Percentiles rank a stretch among this genome's conserved stretches.
phyloP scores from a whole-genome alignment of 2,329 filamentous ascomycete species.

The Plenodomus biglobosus region DNA sequence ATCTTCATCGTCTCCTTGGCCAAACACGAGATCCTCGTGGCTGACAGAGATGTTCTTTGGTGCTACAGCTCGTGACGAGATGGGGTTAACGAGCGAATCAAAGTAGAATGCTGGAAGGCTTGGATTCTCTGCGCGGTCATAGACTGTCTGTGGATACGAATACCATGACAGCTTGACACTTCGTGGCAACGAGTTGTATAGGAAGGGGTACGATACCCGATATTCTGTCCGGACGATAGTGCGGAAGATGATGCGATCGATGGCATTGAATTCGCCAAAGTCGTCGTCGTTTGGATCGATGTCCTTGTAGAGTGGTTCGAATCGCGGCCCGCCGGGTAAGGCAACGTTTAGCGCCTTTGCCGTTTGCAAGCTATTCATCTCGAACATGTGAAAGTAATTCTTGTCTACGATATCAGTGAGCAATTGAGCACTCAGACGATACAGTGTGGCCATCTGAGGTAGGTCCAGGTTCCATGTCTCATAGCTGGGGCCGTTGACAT shows the following conservation, averaged over 20 bases:
- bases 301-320: constrained; percentile 97
- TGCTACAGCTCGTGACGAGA: constrained; percentile 90
- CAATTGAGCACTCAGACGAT: constrained; percentile 86
- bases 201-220: constrained; percentile 86
- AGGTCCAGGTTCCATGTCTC: constrained; percentile 91
- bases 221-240: constrained; percentile 94
- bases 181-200: constrained; percentile 94
- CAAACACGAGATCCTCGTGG: constrained; percentile 93
- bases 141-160: constrained; percentile 89
- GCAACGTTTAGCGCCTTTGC: constrained; percentile 97
- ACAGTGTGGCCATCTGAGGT: constrained; percentile 93
- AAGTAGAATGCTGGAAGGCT: constrained; percentile 96
- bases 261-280: constrained; percentile 99
- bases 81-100: constrained; percentile 95
- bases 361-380: constrained; percentile 90
- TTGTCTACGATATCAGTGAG: constrained; percentile 90
- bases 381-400: constrained; percentile 98
- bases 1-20: constrained; percentile 76
- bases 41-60: constrained; percentile 91
- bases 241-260: constrained; percentile 98
- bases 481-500: constrained; percentile 96
- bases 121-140: constrained; percentile 82
- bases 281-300: constrained; percentile 98
- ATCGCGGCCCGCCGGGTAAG: constrained; percentile 93
- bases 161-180: constrained; percentile 95